Percentiles rank a stretch among this genome's conserved stretches.
Evolutionary conservation across 768 basidiomycete species (phyloP).

Genomic region (Amanita rimosa): DNA sequence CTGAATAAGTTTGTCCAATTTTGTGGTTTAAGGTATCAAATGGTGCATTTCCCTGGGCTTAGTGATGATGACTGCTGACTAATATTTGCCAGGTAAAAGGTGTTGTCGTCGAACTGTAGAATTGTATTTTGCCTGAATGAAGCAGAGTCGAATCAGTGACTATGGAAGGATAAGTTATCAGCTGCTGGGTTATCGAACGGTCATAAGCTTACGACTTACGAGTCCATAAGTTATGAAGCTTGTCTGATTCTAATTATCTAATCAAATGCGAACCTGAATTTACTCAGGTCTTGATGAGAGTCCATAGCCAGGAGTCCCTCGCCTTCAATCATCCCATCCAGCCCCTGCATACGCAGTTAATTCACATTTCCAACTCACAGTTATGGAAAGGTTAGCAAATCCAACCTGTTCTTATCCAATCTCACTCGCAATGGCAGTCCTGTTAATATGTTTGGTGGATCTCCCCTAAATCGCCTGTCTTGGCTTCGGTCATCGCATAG

Average conservation of each 20-base stretch:
- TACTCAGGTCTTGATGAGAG: too few species aligned
- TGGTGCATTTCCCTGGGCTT: constrained; percentile 23
- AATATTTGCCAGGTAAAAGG: background rate
- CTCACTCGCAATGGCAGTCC: constrained; percentile 11
- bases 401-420: background rate
- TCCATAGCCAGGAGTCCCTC: too few species aligned
- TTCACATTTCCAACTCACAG: background rate
- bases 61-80: background rate
- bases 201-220: too few species aligned
- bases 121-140: too few species aligned
- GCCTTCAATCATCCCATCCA: background rate
- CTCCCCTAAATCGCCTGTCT: constrained; percentile 70
- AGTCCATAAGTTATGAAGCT: too few species aligned
- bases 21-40: constrained; percentile 44
- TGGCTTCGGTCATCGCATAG: constrained; percentile 68
- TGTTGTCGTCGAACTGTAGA: constrained; percentile 15
- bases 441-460: constrained; percentile 39
- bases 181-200: too few species aligned
- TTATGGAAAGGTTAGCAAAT: constrained; percentile 2
- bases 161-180: constrained; percentile 1
- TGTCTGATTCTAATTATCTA: too few species aligned
- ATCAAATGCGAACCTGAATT: too few species aligned
- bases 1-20: constrained; percentile 47
- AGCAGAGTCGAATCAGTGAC: too few species aligned
- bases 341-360: background rate